phyloP scores from a whole-genome alignment of 2,329 filamentous ascomycete species.

The Colletotrichum spinosum region DNA sequence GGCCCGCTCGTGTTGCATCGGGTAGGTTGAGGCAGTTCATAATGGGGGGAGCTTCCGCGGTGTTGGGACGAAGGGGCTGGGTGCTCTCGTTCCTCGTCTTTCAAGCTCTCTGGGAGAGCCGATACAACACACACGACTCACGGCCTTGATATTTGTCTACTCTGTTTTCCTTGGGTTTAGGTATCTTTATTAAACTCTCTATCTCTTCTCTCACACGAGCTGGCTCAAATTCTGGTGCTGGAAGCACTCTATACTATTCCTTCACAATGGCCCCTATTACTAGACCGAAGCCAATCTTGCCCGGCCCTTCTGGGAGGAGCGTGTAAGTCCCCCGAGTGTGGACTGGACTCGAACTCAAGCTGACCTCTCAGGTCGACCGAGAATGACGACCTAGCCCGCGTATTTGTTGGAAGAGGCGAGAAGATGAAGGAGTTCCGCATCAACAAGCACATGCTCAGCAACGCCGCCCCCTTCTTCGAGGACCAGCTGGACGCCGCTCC shows the following conservation, averaged over 20 bases:
- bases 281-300: constrained; percentile 36
- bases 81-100: constrained; percentile 16
- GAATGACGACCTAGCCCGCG: constrained; percentile 43
- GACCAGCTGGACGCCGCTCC: constrained; percentile 55
- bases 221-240: constrained; percentile 33
- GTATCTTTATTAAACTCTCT: constrained; percentile 11
- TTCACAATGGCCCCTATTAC: constrained; percentile 31
- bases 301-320: constrained; percentile 20
- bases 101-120: constrained; percentile 39
- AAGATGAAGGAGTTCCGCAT: constrained; percentile 51
- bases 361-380: constrained; percentile 23
- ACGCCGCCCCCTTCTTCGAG: constrained; percentile 60
- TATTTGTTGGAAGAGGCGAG: constrained; percentile 57
- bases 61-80: constrained; percentile 4
- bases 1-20: constrained; percentile 23
- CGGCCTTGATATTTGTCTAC: constrained; percentile 27
- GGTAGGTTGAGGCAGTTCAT: constrained; percentile 29
- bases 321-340: constrained; percentile 25
- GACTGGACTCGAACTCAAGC: not conserved
- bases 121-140: constrained; percentile 19
- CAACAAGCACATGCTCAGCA: constrained; percentile 58
- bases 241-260: constrained; percentile 1
- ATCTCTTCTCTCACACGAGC: constrained; percentile 27
- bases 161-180: constrained; percentile 19
- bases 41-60: constrained; percentile 29